Evolutionary conservation across 345 rosid genomes (phyloP).

Genomic region (Syzygium jambos): DNA sequence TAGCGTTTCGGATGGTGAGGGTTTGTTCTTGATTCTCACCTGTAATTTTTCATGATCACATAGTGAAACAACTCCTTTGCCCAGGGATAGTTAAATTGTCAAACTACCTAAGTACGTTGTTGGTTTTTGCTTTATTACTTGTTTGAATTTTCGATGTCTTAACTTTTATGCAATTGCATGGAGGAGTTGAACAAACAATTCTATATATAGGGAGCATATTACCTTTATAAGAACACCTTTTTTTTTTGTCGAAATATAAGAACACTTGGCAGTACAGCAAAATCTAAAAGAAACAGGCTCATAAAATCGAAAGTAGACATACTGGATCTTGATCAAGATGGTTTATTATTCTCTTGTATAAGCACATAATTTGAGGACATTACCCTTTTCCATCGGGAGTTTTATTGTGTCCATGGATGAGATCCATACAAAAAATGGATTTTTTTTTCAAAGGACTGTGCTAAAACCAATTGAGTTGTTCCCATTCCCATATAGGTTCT

Average conservation of each 20-base stretch:
- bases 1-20: not conserved
- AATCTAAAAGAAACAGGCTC: not conserved
- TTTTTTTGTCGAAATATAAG: not conserved
- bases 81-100: not conserved
- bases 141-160: not conserved
- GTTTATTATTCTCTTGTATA: not conserved
- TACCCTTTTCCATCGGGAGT: not conserved
- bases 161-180: not conserved
- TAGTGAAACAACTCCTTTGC: not conserved
- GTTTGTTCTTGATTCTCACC: not conserved
- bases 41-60: not conserved
- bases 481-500: constrained; percentile 52
- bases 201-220: not conserved
- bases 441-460: not conserved
- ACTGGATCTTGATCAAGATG: not conserved
- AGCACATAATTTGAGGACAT: not conserved
- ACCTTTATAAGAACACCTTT: not conserved
- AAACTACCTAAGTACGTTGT: not conserved
- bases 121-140: not conserved
- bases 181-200: not conserved
- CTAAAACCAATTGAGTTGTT: constrained; percentile 25
- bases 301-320: not conserved
- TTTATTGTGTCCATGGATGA: not conserved
- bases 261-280: not conserved
- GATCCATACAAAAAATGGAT: not conserved